Evolutionary conservation across 208 protist genomes (phyloP).

Genomic region (Trypanosoma cruzi): DNA sequence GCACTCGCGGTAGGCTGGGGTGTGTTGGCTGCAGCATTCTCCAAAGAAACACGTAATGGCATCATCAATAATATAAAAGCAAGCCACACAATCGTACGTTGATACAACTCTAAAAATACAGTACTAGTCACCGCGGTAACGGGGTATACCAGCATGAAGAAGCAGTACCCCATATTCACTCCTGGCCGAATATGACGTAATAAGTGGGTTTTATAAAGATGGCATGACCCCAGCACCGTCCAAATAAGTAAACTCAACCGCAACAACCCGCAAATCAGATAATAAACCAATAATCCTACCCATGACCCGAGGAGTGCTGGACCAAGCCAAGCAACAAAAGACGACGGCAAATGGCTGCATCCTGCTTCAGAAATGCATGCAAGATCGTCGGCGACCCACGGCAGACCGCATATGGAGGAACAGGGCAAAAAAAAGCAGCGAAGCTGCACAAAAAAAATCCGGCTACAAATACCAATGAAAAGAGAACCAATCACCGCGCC

Average conservation of each 20-base stretch:
- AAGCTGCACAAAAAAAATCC: slow-evolving; percentile 13
- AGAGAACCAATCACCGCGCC: slow-evolving; percentile 12
- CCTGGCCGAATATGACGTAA: background rate
- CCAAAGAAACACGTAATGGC: background rate
- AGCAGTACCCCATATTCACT: background rate
- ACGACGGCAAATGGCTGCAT: background rate
- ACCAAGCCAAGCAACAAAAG: slow-evolving; percentile 5
- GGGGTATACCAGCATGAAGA: background rate
- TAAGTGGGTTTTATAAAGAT: background rate
- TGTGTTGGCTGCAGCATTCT: background rate
- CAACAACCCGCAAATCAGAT: slow-evolving; percentile 8
- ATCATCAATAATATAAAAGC: slow-evolving; percentile 5
- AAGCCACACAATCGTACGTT: slow-evolving; percentile 22
- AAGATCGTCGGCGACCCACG: slow-evolving; percentile 25
- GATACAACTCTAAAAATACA: slow-evolving; percentile 6
- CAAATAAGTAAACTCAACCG: background rate
- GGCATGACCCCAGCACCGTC: background rate
- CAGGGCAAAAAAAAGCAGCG: slow-evolving; percentile 14
- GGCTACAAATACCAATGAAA: slow-evolving; percentile 4
- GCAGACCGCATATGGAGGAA: slow-evolving; percentile 2
- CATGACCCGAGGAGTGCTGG: slow-evolving; percentile 13
- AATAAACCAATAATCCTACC: slow-evolving; percentile 7
- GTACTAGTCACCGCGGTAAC: background rate
- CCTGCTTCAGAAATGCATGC: background rate
- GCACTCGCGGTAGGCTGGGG: background rate